A percentile compares a stretch with the other conserved stretches of the same genome.
phyloP scores from a whole-genome alignment of 2,329 filamentous ascomycete genomes.

The Aureobasidium subglaciale region DNA sequence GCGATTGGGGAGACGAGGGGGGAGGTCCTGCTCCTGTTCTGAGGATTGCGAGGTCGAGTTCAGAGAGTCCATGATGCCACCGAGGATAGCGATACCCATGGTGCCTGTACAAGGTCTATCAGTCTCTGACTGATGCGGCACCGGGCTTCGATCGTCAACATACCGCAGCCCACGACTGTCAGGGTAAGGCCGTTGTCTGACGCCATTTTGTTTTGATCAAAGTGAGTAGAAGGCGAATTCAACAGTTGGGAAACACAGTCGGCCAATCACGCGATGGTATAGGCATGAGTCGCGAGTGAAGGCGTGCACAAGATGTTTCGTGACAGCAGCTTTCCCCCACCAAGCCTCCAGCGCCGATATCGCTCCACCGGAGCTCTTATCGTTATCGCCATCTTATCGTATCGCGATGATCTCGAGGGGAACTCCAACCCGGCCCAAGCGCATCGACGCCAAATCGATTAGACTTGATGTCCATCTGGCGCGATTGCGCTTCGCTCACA shows the following conservation, averaged over 20 bases:
- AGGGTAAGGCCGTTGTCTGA: slow-evolving; percentile 53
- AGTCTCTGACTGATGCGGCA: neutral
- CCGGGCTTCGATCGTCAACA: neutral
- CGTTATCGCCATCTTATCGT: no score
- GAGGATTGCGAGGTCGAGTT: slow-evolving; percentile 31
- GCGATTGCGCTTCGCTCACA: no score
- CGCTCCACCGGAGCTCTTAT: neutral
- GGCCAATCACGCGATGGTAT: neutral
- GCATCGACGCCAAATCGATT: no score
- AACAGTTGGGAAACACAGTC: neutral
- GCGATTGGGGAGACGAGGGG: slow-evolving; percentile 56
- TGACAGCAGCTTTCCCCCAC: neutral
- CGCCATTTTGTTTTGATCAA: slow-evolving; percentile 23
- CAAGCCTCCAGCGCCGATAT: neutral
- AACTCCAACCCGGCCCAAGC: no score
- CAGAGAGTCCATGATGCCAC: slow-evolving; percentile 68
- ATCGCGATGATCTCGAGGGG: no score
- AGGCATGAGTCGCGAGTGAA: neutral
- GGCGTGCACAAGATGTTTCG: neutral
- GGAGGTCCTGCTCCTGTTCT: slow-evolving; percentile 31
- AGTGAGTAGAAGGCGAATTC: neutral
- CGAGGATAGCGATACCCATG: slow-evolving; percentile 79
- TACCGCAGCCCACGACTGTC: slow-evolving; percentile 76
- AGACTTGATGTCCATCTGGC: no score
- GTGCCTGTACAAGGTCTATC: slow-evolving; percentile 49